Conservation (phyloP, 495 filamentous ascomycete genomes). For the Aspergillus saccharolyticus region DNA sequence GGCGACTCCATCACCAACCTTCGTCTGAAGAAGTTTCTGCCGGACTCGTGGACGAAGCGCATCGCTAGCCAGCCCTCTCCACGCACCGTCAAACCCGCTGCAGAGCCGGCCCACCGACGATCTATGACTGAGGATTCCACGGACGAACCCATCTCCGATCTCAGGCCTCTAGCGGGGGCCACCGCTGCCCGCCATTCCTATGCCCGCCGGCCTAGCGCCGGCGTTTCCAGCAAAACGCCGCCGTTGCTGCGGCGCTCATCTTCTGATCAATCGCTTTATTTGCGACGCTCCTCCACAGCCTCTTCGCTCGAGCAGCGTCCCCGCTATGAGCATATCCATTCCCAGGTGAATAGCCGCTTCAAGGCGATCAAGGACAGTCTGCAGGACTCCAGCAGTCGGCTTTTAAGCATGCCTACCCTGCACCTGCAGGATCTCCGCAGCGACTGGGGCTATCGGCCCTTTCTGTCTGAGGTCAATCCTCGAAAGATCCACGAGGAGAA, state of each 20-base stretch:
- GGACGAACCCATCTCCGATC: slow-evolving; percentile 23
- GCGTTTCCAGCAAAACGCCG: slow-evolving; percentile 19
- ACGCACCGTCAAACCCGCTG: slow-evolving; percentile 19
- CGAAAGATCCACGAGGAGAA: slow-evolving; percentile 17
- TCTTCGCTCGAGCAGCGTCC: slow-evolving; percentile 84
- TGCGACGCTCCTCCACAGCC: slow-evolving; percentile 60
- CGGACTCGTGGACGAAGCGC: slow-evolving; percentile 44
- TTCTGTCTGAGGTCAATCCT: slow-evolving; percentile 19
- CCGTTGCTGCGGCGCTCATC: slow-evolving; percentile 53
- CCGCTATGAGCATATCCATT: slow-evolving; percentile 71
- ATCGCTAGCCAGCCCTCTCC: slow-evolving; percentile 28
- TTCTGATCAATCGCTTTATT: slow-evolving; percentile 71
- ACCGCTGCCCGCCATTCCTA: slow-evolving; percentile 36
- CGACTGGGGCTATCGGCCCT: slow-evolving; percentile 34
- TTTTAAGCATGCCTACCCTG: slow-evolving; percentile 56
- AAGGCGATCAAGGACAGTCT: slow-evolving; percentile 90
- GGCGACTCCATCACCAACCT: slow-evolving; percentile 25
- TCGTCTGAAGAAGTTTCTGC: slow-evolving; percentile 37
- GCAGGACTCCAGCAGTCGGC: slow-evolving; percentile 70
- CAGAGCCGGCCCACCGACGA: slow-evolving; percentile 10
- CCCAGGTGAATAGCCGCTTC: slow-evolving; percentile 75
- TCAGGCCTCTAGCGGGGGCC: slow-evolving; percentile 27
- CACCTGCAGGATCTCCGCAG: slow-evolving; percentile 47
- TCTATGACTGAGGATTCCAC: neutral
- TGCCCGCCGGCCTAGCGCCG: slow-evolving; percentile 23